Conservation (phyloP, 225 moss, liverwort and hornwort species). For the Ulota crispa region DNA sequence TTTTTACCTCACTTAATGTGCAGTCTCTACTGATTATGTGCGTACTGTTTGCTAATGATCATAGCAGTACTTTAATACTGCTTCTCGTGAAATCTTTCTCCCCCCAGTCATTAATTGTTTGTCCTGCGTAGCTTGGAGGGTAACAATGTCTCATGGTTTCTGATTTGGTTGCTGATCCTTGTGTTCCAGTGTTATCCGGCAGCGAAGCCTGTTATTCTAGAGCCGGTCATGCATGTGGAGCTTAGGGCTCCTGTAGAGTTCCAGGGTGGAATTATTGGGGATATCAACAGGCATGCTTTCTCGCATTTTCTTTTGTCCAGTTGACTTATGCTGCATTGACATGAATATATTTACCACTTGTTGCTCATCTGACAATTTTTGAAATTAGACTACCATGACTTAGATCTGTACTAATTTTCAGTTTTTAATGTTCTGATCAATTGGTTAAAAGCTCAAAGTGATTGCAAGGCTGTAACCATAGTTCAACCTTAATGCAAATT, state of each 20-base stretch:
- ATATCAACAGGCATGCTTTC: slow-evolving; percentile 73
- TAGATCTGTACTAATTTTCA: not conserved
- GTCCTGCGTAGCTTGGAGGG: not conserved
- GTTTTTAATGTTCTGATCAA: not conserved
- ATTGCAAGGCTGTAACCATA: slow-evolving; percentile 11
- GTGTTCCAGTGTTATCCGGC: slow-evolving; percentile 70
- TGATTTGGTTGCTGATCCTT: slow-evolving; percentile 21
- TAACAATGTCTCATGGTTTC: not conserved
- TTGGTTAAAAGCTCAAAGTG: not conserved
- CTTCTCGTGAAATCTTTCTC: slow-evolving; percentile 6
- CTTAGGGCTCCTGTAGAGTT: slow-evolving; percentile 96
- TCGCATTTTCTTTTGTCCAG: not conserved
- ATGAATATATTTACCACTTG: not conserved
- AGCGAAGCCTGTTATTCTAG: slow-evolving; percentile 82
- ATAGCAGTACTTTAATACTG: not conserved
- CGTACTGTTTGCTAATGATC: not conserved
- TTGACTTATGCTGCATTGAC: not conserved
- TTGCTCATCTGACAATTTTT: not conserved
- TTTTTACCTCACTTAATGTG: not conserved
- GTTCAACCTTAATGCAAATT: not conserved
- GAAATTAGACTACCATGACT: not conserved
- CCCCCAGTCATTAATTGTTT: not conserved
- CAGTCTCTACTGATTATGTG: not conserved
- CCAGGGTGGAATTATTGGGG: slow-evolving; percentile 95
- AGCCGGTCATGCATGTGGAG: slow-evolving; percentile 96